Percentiles rank a stretch among this genome's conserved stretches.
phyloP scores from a whole-genome alignment of 2,329 filamentous ascomycete genomes.

The Myotisia sp. region DNA sequence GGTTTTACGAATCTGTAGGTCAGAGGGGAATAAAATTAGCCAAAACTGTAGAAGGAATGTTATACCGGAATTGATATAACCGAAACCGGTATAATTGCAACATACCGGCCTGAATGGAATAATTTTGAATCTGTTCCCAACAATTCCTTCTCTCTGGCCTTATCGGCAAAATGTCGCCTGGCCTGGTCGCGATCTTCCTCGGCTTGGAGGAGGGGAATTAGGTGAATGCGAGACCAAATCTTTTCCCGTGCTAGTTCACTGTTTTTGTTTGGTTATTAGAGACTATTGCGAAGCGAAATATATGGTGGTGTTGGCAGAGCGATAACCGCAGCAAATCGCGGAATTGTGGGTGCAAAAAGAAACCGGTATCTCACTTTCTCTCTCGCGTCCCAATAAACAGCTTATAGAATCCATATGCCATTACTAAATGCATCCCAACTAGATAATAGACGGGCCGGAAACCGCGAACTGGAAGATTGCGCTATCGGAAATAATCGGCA shows the following conservation, averaged over 20 bases:
- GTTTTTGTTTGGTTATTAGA: slow-evolving; percentile 7
- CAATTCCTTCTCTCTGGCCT: slow-evolving; percentile 79
- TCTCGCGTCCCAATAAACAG: slow-evolving; percentile 71
- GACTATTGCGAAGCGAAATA: background rate
- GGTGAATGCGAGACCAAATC: slow-evolving; percentile 92
- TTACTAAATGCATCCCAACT: slow-evolving; percentile 58
- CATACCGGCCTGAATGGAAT: slow-evolving; percentile 79
- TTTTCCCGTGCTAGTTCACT: slow-evolving; percentile 94
- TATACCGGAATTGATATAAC: background rate
- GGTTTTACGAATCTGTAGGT: slow-evolving; percentile 58
- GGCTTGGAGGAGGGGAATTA: slow-evolving; percentile 85
- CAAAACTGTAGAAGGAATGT: background rate
- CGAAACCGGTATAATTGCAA: slow-evolving; percentile 8
- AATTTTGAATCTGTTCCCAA: slow-evolving; percentile 70
- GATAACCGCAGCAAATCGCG: background rate
- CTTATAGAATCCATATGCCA: slow-evolving; percentile 85
- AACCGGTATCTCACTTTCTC: slow-evolving; percentile 55
- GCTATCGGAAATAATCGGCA: slow-evolving; percentile 35
- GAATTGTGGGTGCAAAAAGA: background rate
- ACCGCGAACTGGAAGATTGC: slow-evolving; percentile 81
- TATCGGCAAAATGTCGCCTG: slow-evolving; percentile 69
- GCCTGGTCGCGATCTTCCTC: slow-evolving; percentile 95
- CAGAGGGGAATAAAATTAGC: background rate
- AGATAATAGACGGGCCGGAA: slow-evolving; percentile 75
- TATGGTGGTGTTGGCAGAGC: too few relatives aligned